A percentile compares a stretch with the other conserved stretches of the same genome.
phyloP scores from a whole-genome alignment of 2,329 filamentous ascomycete genomes.

The Neopestalotiopsis sp. region DNA sequence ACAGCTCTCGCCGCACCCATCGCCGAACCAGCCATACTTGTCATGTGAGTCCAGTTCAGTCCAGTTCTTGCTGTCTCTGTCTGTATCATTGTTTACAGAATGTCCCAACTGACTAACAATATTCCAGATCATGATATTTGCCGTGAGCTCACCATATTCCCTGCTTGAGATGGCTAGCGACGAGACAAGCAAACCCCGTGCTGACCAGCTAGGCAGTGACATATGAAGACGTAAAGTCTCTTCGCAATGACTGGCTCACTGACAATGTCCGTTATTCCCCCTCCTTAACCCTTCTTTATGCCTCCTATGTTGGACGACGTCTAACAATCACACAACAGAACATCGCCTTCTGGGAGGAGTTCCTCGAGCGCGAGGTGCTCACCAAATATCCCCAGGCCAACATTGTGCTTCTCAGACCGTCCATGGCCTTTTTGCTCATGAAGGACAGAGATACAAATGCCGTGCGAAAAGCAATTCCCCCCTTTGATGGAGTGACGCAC shows the following conservation, averaged over 20 bases:
- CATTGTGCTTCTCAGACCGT: constrained; percentile 89
- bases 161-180: not conserved
- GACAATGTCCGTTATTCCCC: constrained; percentile 74
- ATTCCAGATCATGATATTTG: constrained; percentile 41
- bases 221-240: constrained; percentile 83
- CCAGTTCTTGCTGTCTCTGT: not conserved
- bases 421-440: constrained; percentile 91
- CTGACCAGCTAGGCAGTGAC: constrained; percentile 65
- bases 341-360: constrained; percentile 98
- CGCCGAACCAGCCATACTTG: constrained; percentile 46
- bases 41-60: constrained; percentile 44
- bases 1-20: constrained; percentile 39
- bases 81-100: not conserved
- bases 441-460: constrained; percentile 65
- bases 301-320: not conserved
- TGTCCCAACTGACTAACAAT: constrained; percentile 13
- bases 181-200: not conserved
- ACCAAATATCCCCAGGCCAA: constrained; percentile 78
- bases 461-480: constrained; percentile 73
- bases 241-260: constrained; percentile 94
- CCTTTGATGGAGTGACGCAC: constrained; percentile 83
- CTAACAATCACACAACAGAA: constrained; percentile 56
- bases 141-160: constrained; percentile 30
- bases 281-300: constrained; percentile 16
- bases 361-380: constrained; percentile 88